A percentile compares a stretch with the other conserved stretches of the same genome.
Conservation (phyloP, 2,329 filamentous ascomycete genomes). For the Ophiostoma tasmaniense region DNA sequence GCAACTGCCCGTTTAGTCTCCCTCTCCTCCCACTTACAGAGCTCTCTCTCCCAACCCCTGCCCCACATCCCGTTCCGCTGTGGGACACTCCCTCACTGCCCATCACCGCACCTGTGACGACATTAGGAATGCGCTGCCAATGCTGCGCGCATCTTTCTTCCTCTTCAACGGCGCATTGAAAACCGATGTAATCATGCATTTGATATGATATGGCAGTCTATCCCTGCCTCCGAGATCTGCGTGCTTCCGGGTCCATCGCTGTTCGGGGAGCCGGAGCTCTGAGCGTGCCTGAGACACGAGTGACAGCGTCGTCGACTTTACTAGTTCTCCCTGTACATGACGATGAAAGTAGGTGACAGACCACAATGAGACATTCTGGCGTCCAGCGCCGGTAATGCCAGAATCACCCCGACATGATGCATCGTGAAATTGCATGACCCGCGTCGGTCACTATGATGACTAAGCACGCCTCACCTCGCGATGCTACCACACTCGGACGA, state of each 20-base stretch:
- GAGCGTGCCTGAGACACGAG: not conserved
- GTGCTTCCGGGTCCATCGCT: not conserved
- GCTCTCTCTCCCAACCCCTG: not conserved
- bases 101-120: not conserved
- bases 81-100: not conserved
- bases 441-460: not conserved
- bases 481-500: not conserved
- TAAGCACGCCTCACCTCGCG: not conserved
- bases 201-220: not conserved
- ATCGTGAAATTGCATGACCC: not conserved
- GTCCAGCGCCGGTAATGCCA: too few species aligned
- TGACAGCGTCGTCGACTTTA: not conserved
- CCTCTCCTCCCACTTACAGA: not conserved
- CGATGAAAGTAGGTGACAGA: not conserved
- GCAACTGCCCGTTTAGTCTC: not conserved
- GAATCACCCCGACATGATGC: not conserved
- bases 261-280: not conserved
- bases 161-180: not conserved
- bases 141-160: not conserved
- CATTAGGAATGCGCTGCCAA: not conserved
- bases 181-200: not conserved
- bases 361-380: not conserved
- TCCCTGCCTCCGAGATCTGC: not conserved
- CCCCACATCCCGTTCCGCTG: not conserved
- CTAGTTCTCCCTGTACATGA: not conserved